Evolutionary conservation across 2,329 filamentous ascomycete genomes (phyloP), one percentile per base, ranked within the genome.

Genomic region (Stagonosporopsis rhizophila): DNA sequence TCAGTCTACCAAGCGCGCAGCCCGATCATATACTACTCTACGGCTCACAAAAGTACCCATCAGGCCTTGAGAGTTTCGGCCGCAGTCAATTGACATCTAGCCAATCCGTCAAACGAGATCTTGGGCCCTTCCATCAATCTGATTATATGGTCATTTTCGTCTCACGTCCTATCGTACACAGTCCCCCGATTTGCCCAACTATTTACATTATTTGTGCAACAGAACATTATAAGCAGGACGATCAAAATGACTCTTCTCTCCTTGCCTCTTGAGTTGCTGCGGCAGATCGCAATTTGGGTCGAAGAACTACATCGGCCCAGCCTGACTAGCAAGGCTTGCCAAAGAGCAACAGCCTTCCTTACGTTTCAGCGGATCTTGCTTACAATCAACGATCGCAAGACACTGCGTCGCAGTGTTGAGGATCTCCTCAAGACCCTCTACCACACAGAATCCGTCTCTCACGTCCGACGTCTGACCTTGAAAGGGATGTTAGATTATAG

Each of bases 261-360:
- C 5, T 12, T 67, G 53, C 64, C 64, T 25, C 51, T 65, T 32
- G 61, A 67, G 37, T 44, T 64, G 51, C 19, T 53, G 41, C 59
- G 62, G 58, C 56, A 60, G 44, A 64, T 64, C 39, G 60, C 58
- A 51, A 25, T 51, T 60, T 40, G 45, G 46, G 8, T 67, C 38
- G 56, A 61, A 48, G 39, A 41, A 41, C 35, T 40, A 22, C 52
- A 67, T 60, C 56, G 56, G 35, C 60, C 62, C 45, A 65, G 59
- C 47, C 59, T 67, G 27, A 42, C 61, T 12, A 67, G 59, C 46
- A 62, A 57, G 56, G 55, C 60, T 58, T 67, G 62, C 47, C 48
- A 60, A 46, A 54, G 19, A 17, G 64, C 60, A 28, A 40, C 57
- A 38, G 12, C 41, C 14, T 59, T 64, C 41, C 44, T 61, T 39